phyloP scores from a whole-genome alignment of 2,329 filamentous ascomycete species.

The Nemania serpens region DNA sequence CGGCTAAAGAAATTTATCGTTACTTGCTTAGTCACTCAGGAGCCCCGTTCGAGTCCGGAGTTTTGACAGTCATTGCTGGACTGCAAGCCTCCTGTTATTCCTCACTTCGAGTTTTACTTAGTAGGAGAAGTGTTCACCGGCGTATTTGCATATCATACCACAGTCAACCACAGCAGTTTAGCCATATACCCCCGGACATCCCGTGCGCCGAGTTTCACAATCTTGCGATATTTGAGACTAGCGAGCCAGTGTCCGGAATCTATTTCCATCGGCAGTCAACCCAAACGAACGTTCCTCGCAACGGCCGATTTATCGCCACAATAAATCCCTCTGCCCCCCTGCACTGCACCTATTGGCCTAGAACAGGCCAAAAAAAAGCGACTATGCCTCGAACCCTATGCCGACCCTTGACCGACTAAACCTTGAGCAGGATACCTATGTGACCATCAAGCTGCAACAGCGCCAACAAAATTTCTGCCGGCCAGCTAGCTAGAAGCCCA shows the following conservation, averaged over 20 bases:
- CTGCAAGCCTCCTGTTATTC: neutral
- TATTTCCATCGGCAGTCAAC: neutral
- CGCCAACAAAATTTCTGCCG: neutral
- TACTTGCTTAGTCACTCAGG: neutral
- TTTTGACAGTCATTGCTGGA: neutral
- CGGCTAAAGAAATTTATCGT: neutral
- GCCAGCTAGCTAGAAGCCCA: neutral
- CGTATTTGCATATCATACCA: neutral
- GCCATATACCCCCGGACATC: neutral
- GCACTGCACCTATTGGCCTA: neutral
- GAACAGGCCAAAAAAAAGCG: neutral
- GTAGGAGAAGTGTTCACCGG: neutral
- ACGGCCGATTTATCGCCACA: neutral
- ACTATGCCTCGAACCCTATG: neutral
- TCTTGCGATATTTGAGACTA: neutral
- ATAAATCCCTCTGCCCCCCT: neutral
- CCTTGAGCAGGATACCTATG: neutral
- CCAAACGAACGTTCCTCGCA: neutral
- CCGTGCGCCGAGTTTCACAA: neutral
- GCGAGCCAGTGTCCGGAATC: neutral
- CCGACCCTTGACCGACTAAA: neutral
- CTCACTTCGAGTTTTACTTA: neutral
- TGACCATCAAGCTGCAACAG: slow-evolving; percentile 10
- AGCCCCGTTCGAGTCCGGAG: neutral
- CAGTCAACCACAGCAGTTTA: neutral